A percentile compares a stretch with the other conserved stretches of the same genome.
phyloP scores from a whole-genome alignment of 306 rosid species.

The Boehmeria nivea region DNA sequence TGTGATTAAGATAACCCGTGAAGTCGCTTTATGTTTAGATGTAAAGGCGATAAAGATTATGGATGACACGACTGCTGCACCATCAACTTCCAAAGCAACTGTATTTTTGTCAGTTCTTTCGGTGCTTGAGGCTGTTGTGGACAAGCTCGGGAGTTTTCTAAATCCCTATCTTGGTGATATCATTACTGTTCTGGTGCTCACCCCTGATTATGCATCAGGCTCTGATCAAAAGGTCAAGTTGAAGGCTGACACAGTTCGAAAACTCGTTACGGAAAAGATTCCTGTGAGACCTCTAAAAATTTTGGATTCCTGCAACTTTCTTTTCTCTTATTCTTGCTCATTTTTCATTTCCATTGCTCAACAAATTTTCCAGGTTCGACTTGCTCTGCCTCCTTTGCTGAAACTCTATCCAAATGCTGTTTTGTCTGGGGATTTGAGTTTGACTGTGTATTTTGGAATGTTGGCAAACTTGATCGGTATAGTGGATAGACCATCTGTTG shows the following conservation, averaged over 20 bases:
- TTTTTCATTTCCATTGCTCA: conserved; percentile 13
- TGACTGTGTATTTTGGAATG: conserved; percentile 66
- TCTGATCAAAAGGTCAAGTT: conserved; percentile 51
- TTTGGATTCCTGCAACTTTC: conserved; percentile 9
- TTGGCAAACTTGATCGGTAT: conserved; percentile 45
- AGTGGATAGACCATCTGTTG: conserved; percentile 70
- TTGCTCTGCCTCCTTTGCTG: conserved; percentile 62
- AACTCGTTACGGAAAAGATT: conserved; percentile 64
- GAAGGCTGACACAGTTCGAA: conserved; percentile 53
- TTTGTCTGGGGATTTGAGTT: conserved; percentile 73
- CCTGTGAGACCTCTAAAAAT: conserved; percentile 52
- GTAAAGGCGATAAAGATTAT: conserved; percentile 20
- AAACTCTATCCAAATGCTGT: conserved; percentile 47
- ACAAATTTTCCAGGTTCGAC: conserved; percentile 61
- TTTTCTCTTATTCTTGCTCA: conserved; percentile 1
- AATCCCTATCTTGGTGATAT: conserved; percentile 71
- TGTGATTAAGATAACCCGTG: conserved; percentile 48
- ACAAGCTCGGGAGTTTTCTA: conserved; percentile 79
- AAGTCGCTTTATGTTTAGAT: conserved; percentile 31
- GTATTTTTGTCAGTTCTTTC: conserved; percentile 46
- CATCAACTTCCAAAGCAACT: conserved; percentile 40
- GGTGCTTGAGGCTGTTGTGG: conserved; percentile 70
- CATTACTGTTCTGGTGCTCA: conserved; percentile 61
- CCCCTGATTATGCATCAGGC: conserved; percentile 46
- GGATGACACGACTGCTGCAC: conserved; percentile 14